phyloP scores from a whole-genome alignment of 768 basidiomycete species.

The Suillus cothurnatus region DNA sequence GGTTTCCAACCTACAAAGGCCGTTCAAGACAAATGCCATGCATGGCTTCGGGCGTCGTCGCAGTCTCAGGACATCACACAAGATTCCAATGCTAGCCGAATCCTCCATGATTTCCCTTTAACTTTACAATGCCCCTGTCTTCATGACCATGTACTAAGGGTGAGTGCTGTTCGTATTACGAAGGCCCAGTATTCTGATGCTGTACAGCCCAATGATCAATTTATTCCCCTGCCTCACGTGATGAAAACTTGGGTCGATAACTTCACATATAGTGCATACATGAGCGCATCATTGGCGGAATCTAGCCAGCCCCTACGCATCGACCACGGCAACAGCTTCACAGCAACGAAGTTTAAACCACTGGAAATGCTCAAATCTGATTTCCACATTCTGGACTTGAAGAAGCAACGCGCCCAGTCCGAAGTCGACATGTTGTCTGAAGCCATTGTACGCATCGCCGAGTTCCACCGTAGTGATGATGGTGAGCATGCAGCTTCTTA shows the following conservation, averaged over 20 bases:
- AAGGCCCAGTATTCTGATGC: background rate
- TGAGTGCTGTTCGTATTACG: background rate
- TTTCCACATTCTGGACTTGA: background rate
- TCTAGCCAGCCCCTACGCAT: background rate
- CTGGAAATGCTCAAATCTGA: background rate
- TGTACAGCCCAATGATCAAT: background rate
- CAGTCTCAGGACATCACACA: background rate
- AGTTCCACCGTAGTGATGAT: background rate
- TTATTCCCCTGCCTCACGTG: background rate
- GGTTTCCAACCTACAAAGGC: background rate
- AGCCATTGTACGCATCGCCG: background rate
- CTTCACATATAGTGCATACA: background rate
- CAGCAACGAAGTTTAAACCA: background rate
- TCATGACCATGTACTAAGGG: background rate
- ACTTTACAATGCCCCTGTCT: background rate
- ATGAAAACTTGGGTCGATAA: background rate
- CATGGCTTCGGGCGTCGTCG: background rate
- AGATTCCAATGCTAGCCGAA: background rate
- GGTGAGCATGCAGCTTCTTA: background rate
- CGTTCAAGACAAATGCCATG: background rate
- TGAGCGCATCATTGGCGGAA: background rate
- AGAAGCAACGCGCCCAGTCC: conserved; percentile 2
- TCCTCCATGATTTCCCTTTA: background rate
- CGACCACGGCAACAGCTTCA: background rate
- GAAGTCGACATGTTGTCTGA: background rate